A percentile compares a stretch with the other conserved stretches of the same genome.
Conservation (phyloP, 208 protist species). For the Trypanosoma avium region DNA sequence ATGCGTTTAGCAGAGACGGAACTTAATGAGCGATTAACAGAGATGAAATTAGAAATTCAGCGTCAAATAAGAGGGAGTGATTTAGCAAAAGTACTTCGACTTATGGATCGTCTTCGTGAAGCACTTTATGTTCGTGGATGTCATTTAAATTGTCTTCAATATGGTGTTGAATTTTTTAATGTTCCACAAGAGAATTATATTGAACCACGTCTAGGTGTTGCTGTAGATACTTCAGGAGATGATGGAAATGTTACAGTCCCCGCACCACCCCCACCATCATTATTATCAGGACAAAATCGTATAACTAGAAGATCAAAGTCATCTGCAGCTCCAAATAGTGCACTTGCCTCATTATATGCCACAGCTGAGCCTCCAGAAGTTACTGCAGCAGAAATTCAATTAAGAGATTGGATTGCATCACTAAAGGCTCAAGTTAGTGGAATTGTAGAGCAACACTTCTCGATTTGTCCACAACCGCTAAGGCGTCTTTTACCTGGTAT, state of each 20-base stretch:
- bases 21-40: conserved; percentile 36
- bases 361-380: conserved; percentile 33
- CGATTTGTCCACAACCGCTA: conserved; percentile 40
- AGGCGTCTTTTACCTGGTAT: conserved; percentile 49
- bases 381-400: conserved; percentile 37
- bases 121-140: conserved; percentile 65
- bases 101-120: conserved; percentile 66
- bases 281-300: too few species aligned
- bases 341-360: conserved; percentile 15
- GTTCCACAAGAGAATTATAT: conserved; percentile 68
- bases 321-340: conserved; percentile 1
- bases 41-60: conserved; percentile 32
- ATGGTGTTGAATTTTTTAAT: conserved; percentile 60
- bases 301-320: neutral
- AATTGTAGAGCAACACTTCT: conserved; percentile 43
- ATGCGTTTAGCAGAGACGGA: conserved; percentile 25
- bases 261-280: too few species aligned
- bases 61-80: conserved; percentile 46
- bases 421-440: conserved; percentile 30
- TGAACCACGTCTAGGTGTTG: conserved; percentile 29
- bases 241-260: too few species aligned
- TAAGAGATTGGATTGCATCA: conserved; percentile 40
- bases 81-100: conserved; percentile 37
- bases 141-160: conserved; percentile 53
- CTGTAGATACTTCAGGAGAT: too few species aligned